These are phyloP conservation scores for Fraxinus albicans DNA, from an alignment of 305 asterid genomes.

Conservation along the genomic window DNA sequence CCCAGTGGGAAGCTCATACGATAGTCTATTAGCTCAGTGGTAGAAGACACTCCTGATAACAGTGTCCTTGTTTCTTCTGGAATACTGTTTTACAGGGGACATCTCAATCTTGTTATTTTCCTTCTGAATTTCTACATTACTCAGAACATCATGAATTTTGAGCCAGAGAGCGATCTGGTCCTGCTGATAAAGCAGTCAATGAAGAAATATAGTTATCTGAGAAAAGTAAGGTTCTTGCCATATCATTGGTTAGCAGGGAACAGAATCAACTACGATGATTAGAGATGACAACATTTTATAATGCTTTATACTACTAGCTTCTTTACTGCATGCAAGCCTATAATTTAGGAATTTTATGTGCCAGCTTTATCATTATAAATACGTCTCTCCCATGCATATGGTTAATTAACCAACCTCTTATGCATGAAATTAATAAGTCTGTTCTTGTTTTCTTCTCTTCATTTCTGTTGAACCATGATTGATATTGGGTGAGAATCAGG, in stretches of 20 bases:
- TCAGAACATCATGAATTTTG: not conserved
- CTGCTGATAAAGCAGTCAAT: constrained; percentile 31
- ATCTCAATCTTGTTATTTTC: not conserved
- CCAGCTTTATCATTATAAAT: constrained; percentile 28
- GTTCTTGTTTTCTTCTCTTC: not conserved
- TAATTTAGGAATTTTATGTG: constrained; percentile 1
- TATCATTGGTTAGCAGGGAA: constrained; percentile 35
- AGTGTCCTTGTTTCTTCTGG: not conserved
- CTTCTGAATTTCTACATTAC: not conserved
- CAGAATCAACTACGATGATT: constrained; percentile 36
- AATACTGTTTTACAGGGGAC: constrained; percentile 31
- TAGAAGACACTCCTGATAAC: not conserved
- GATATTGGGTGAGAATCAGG: constrained; percentile 39
- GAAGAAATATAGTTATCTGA: constrained; percentile 36
- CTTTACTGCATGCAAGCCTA: not conserved
- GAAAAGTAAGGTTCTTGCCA: constrained; percentile 29
- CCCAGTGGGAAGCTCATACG: not conserved
- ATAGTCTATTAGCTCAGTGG: not conserved
- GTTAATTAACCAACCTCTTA: constrained; percentile 12
- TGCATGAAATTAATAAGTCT: constrained; percentile 16
- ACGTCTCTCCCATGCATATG: constrained; percentile 23
- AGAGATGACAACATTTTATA: constrained; percentile 35
- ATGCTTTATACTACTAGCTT: constrained; percentile 6
- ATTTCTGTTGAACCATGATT: not conserved
- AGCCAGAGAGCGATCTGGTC: not conserved